Evolutionary conservation across 2,329 filamentous ascomycete genomes (phyloP), one percentile per base, ranked within the genome.

Genomic region (Coniochaeta pulveracea): DNA sequence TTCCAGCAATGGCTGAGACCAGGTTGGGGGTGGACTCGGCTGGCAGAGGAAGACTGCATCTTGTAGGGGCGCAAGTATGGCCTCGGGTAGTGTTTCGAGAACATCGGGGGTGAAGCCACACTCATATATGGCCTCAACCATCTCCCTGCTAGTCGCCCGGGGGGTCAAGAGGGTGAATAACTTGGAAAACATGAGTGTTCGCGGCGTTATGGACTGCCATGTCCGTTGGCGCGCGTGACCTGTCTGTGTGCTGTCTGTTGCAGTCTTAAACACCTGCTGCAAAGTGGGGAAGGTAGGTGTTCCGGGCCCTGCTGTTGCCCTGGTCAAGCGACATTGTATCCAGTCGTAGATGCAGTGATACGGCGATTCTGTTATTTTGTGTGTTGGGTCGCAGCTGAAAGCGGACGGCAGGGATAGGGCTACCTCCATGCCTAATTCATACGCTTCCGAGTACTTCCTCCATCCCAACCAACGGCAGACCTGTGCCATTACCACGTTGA

Each of bases 11-110:
- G 74, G 68, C 26, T 68, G 67, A 10, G 72, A 66, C 86, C 89
- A 96, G 2, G 69, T 72, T 1, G 77, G 70, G 8, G 86, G 84
- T 12, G 89, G 89, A 38, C 76, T 72, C n/a, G 76, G 72, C 52
- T 94, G 88, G 43, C 85, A 93, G 41, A 76, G 69, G n/a, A 79
- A 72, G 25, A 96, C 85, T 5, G 80, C 77, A 57, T 96, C 88
- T 49, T 81, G 80, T 10, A 96, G 63, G 0, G 84, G 81, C 3
- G 80, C 73, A 34, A 83, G 70, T n/a, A 95, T 66, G 17, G 84
- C 77, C 54, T 93, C 85, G 2, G 91, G 89, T 2, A 96, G 62
- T 1, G 83, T 86, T 41, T 93, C 84, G 11, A 96, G 67, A 31
- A 88, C 61, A 16, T 69, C 63, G 8, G 58, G 56, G 6, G 69